Base-by-base conservation (phyloP, 495 filamentous ascomycete species). In the Lophium mytilinum region DNA sequence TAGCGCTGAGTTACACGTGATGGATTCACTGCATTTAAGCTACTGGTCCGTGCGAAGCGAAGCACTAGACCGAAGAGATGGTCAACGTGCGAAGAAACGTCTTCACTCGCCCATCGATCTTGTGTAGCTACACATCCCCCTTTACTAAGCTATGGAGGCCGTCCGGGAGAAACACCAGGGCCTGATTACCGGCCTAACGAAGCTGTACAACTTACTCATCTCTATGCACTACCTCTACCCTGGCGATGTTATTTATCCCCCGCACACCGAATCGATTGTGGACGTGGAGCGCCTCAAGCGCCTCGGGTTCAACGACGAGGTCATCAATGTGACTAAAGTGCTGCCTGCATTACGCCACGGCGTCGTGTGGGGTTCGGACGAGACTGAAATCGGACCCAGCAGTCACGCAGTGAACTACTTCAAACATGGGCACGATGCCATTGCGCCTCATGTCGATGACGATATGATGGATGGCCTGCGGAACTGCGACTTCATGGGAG, bases 341-440 rank as follows among this genome's bases (percentile, higher is more conserved):
- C 40, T 56, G 9, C 53, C 40, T 10, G 24, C 39, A 12, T 42
- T 47, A 9, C 40, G 43, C 19, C n/a, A n/a, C 36, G 41, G 36
- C 12, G 21, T 47, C 14, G 18, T 40, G 19, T 46, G 40, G 53
- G 53, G 40, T 40, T 49, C 35, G 21, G 40, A 33, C 5, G 42
- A 49, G 9, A 34, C 33, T 4, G 40, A 56, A 30, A 47, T 49
- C 11, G 15, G 30, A 8, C 43, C 53, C 17, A 3, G 39, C 1
- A 17, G 14, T 33, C 46, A 48, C 5, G 53, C 24, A 15, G 53
- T 47, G 4, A 56, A 47, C 17, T 56, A 47, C 42, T 56, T 56
- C 35, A 11, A 15, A 6, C 9, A 49, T 17, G 4, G 11, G 1
- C 17, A 42, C 15, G 34, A 41, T 42, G 17, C 37, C 9, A 35